A percentile compares a stretch with the other conserved stretches of the same genome.
Conservation (phyloP, 768 basidiomycete genomes). For the Termitomyces sp. region DNA sequence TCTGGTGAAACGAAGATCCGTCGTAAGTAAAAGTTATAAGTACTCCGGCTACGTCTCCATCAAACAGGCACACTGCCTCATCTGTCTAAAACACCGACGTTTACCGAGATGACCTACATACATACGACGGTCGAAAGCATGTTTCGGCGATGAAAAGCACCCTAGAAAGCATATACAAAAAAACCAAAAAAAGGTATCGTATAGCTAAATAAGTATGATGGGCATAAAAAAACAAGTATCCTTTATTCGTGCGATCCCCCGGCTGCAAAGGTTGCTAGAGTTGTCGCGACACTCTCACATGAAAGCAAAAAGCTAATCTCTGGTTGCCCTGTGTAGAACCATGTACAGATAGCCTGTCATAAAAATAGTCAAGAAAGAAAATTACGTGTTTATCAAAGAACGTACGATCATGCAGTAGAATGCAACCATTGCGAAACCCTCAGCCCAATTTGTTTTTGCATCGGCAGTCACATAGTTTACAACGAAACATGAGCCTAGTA, state of each 20-base stretch:
- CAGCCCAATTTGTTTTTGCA: constrained; percentile 75
- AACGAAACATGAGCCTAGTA: constrained; percentile 65
- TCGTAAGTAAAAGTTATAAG: not conserved
- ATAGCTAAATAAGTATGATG: not conserved
- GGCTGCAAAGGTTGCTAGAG: constrained; percentile 19
- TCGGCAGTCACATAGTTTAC: constrained; percentile 80
- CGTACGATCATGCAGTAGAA: constrained; percentile 65
- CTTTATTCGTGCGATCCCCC: not conserved
- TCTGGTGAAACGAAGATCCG: constrained; percentile 5
- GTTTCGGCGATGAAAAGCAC: not conserved
- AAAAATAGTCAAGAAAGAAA: not conserved
- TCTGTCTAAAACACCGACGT: too few species aligned
- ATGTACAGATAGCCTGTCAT: constrained; percentile 51
- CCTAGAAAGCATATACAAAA: not conserved
- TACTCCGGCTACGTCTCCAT: constrained; percentile 5
- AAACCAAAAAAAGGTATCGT: not conserved
- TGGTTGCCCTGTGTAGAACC: constrained; percentile 60
- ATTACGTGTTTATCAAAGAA: not conserved
- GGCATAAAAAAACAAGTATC: not conserved
- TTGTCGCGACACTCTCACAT: constrained; percentile 27
- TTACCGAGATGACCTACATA: too few species aligned
- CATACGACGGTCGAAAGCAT: too few species aligned
- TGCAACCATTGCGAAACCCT: constrained; percentile 59
- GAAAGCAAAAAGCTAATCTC: constrained; percentile 42
- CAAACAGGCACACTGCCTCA: not conserved